Evolutionary conservation across 768 basidiomycete genomes (phyloP), one percentile per base, ranked within the genome.

Genomic region (Kwoniella botswanensis): DNA sequence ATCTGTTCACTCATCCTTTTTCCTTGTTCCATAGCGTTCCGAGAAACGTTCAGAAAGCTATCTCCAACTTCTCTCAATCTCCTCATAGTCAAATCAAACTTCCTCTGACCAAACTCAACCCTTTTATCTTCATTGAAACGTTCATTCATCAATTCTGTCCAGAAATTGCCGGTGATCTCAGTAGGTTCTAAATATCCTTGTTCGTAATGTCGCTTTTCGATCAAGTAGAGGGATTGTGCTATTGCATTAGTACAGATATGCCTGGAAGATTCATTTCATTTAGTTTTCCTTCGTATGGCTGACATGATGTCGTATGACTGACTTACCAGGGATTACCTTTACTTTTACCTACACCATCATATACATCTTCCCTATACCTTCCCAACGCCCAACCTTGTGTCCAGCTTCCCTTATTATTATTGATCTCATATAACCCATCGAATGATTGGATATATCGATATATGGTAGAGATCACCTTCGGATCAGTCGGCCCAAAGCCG

Each of bases 281-380:
- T 46, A 22, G 54, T 41, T 18, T 15, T 17, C 22, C 21, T 43
- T 60, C 11, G 4, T 41, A 17, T 35, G 15, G 24, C 10, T 26
- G 29, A 21, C 22, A 42, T 26, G 26, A 26, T 26, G 26, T 26
- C 1, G 22, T 4, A 50, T n/a, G 55, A 43, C 18, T 41, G 35
- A 66, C 79, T 62, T 42, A 84, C 84, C 84, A 84, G 4, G 84
- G 83, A 68, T 84, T 82, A 2, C 76, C 84, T 13, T 60, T 57
- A 50, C 81, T 79, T 11, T 56, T 73, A 10, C 79, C 77, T 3
- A 78, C 75, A 22, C 84, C 84, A 67, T 84, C 75, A 63, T 84
- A 84, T 13, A 84, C 70, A 65, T 84, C 84, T 70, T 84, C 83
- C 12, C 61, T 60, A 29, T 76, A 84, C 56, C 82, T 21, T 43